phyloP scores from a whole-genome alignment of 345 rosid species.

The Bruguiera gymnorhiza region DNA sequence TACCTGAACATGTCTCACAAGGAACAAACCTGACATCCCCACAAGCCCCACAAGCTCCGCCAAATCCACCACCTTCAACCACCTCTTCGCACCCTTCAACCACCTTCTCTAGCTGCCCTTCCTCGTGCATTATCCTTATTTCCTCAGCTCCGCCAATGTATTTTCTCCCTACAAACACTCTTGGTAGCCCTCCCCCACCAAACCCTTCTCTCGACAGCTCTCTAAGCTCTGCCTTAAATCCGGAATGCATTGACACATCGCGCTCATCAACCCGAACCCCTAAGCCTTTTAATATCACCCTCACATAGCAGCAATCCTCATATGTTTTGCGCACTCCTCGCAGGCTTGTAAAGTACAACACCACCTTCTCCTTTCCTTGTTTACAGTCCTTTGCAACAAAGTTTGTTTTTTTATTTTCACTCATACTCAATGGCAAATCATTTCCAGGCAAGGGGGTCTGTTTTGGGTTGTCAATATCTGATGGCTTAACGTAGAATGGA shows the following conservation, averaged over 20 bases:
- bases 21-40: conserved; percentile 91
- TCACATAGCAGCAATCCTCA: conserved; percentile 72
- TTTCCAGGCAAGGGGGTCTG: conserved; percentile 4
- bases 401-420: conserved; percentile 17
- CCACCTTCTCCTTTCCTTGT: conserved; percentile 23
- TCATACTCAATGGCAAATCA: conserved; percentile 6
- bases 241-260: conserved; percentile 82
- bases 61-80: conserved; percentile 32
- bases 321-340: conserved; percentile 82
- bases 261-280: conserved; percentile 66
- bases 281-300: conserved; percentile 58
- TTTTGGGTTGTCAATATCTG: conserved; percentile 17
- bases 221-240: conserved; percentile 58
- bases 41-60: conserved; percentile 70
- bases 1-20: conserved; percentile 86
- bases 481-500: conserved; percentile 47
- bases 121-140: conserved; percentile 25
- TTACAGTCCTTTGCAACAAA: conserved; percentile 13
- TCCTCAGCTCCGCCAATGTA: conserved; percentile 32
- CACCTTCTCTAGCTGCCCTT: conserved; percentile 24
- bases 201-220: conserved; percentile 23
- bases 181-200: conserved; percentile 16
- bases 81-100: conserved; percentile 44
- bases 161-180: conserved; percentile 24
- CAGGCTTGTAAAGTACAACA: conserved; percentile 37